Evolutionary conservation across 192 early-diverging fungal genomes (phyloP).

Genomic region (Chytriomyces hyalinus): DNA sequence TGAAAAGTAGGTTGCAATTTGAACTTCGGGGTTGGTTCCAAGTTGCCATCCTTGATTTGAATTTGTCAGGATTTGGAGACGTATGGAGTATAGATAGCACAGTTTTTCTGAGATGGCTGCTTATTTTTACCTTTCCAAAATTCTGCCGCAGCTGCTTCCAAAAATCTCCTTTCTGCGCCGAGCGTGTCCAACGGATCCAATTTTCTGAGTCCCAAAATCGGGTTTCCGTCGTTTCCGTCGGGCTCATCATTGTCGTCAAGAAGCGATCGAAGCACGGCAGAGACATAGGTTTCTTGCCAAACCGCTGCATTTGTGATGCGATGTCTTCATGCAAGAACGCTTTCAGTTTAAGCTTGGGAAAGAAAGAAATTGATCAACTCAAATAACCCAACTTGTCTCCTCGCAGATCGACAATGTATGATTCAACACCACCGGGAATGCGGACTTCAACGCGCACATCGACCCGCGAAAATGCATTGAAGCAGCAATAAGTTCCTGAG

Average conservation of each 20-base stretch:
- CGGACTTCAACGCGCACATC: constrained; percentile 98
- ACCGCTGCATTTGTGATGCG: constrained; percentile 66
- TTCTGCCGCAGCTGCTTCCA: constrained; percentile 80
- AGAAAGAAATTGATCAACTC: neutral
- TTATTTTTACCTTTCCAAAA: constrained; percentile 78
- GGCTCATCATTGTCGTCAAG: constrained; percentile 85
- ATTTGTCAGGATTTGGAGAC: constrained; percentile 12
- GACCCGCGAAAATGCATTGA: constrained; percentile 95
- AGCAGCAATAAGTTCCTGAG: constrained; percentile 87
- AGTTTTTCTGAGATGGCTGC: neutral
- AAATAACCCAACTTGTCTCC: constrained; percentile 83
- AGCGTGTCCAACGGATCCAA: constrained; percentile 83
- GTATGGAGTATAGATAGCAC: neutral
- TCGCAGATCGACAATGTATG: constrained; percentile 83
- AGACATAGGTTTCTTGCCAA: constrained; percentile 92
- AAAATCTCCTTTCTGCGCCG: constrained; percentile 75
- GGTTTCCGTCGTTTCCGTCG: constrained; percentile 74
- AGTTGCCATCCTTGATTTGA: constrained; percentile 77
- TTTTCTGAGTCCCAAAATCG: constrained; percentile 87
- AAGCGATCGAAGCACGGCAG: constrained; percentile 86
- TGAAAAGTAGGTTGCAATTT: constrained; percentile 86
- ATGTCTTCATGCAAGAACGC: constrained; percentile 39
- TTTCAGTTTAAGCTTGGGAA: neutral
- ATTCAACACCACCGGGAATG: constrained; percentile 97
- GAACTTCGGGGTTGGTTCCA: constrained; percentile 91